phyloP scores from a whole-genome alignment of 2,329 filamentous ascomycete genomes.

The Fusarium ramigenum region DNA sequence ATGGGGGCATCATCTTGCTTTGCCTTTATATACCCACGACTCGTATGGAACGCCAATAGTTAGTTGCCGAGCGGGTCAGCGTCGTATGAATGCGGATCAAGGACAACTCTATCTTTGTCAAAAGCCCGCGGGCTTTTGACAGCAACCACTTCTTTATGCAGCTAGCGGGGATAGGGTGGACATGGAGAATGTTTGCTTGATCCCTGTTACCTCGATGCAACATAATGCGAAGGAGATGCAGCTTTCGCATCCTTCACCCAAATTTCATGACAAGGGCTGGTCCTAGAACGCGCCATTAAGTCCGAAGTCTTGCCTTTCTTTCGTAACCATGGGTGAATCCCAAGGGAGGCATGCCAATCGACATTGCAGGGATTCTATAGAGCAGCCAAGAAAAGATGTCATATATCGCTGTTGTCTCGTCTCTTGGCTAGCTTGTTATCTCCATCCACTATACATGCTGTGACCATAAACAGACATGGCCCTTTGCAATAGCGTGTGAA shows the following conservation, averaged over 20 bases:
- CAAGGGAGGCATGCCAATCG: not conserved
- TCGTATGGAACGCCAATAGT: not conserved
- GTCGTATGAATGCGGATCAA: not conserved
- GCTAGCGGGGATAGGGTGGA: conserved; percentile 6
- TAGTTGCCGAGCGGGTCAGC: not conserved
- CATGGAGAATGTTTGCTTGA: conserved; percentile 1
- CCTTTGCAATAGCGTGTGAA: not conserved
- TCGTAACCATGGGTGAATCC: too few species aligned
- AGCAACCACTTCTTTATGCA: not conserved
- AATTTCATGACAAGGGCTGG: not conserved
- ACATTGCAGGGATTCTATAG: not conserved
- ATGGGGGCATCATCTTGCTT: not conserved
- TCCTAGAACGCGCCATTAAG: conserved; percentile 5
- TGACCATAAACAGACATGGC: not conserved
- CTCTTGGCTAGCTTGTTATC: not conserved
- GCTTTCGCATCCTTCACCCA: not conserved
- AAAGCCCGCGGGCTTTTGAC: not conserved
- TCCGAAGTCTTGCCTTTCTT: not conserved
- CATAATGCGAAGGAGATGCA: not conserved
- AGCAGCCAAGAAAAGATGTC: not conserved
- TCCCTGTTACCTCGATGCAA: conserved; percentile 2
- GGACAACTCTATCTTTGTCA: not conserved
- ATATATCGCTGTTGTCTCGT: not conserved
- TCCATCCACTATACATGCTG: not conserved
- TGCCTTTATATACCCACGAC: not conserved